Evolutionary conservation across 805 yeast genomes (phyloP).

Genomic region (Cyberlindnera americana): DNA sequence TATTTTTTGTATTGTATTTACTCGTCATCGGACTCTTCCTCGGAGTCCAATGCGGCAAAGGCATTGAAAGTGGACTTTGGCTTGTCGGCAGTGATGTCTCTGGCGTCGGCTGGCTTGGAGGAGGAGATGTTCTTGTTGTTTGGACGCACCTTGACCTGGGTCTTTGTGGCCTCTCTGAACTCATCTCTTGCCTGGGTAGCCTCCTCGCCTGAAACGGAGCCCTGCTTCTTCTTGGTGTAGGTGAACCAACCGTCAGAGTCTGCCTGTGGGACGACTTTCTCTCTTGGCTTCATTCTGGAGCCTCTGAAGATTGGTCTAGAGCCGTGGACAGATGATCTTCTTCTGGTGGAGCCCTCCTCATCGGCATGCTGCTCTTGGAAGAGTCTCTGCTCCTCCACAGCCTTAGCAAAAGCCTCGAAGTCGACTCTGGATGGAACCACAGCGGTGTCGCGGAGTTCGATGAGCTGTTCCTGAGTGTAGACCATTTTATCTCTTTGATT

Average conservation of each 20-base stretch:
- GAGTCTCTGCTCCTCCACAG: conserved; percentile 65
- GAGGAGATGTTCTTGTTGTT: conserved; percentile 73
- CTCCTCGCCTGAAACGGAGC: conserved; percentile 44
- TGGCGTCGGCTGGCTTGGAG: conserved; percentile 68
- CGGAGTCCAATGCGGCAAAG: conserved; percentile 60
- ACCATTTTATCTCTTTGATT: conserved; percentile 2
- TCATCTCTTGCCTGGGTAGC: conserved; percentile 45
- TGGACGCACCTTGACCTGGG: conserved; percentile 53
- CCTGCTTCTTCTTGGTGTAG: conserved; percentile 33
- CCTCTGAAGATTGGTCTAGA: conserved; percentile 55
- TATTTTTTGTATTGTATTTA: too few relatives aligned
- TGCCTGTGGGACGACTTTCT: conserved; percentile 36
- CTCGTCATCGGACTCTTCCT: conserved; percentile 27
- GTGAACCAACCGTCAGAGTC: conserved; percentile 89
- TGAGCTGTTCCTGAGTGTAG: conserved; percentile 70
- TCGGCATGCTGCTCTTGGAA: conserved; percentile 29
- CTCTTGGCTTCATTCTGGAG: conserved; percentile 34
- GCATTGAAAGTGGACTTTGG: conserved; percentile 71
- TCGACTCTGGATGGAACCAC: conserved; percentile 60
- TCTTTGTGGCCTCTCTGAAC: conserved; percentile 40
- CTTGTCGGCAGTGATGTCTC: conserved; percentile 67
- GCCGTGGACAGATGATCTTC: conserved; percentile 50
- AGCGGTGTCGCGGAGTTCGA: conserved; percentile 53
- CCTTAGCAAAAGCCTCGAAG: conserved; percentile 57
- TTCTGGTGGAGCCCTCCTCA: conserved; percentile 33